Percentiles rank a stretch among this genome's conserved stretches.
phyloP scores from a whole-genome alignment of 345 rosid genomes.

The Isatis tinctoria region DNA sequence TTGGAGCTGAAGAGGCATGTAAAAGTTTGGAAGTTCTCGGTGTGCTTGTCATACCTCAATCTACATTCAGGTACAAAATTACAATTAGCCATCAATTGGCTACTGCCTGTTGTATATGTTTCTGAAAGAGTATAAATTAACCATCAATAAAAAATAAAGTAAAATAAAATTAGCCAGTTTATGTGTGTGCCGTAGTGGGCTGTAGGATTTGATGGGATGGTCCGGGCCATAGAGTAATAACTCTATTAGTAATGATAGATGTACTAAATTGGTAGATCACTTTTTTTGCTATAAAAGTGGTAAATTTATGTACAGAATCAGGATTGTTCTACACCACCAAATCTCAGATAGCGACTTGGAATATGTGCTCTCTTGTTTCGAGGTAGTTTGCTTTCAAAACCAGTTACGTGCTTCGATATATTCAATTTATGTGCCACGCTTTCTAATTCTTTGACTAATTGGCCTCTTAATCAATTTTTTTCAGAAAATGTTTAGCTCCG shows the following conservation, averaged over 20 bases:
- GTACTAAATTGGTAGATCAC: background rate
- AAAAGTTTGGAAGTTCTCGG: conserved; percentile 70
- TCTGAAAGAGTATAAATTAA: background rate
- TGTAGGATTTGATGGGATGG: background rate
- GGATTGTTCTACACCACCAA: conserved; percentile 85
- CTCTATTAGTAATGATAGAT: too few species aligned
- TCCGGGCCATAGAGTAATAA: background rate
- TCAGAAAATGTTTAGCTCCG: conserved; percentile 19
- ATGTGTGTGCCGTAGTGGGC: background rate
- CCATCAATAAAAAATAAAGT: too few species aligned
- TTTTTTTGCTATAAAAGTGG: background rate
- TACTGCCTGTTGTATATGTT: too few species aligned
- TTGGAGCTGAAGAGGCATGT: conserved; percentile 49
- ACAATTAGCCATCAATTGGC: too few species aligned
- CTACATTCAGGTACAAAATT: conserved; percentile 50
- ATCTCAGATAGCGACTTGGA: conserved; percentile 73
- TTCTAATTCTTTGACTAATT: background rate
- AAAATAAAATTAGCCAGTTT: too few species aligned
- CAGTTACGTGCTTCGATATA: background rate
- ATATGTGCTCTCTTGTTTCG: conserved; percentile 56
- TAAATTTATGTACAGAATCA: conserved; percentile 42
- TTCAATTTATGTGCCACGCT: background rate
- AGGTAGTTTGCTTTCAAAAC: conserved; percentile 38
- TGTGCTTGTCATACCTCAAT: conserved; percentile 52
- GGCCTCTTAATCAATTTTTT: background rate